Base-by-base conservation (phyloP, 805 yeast species). In the Nakazawaea populi region DNA sequence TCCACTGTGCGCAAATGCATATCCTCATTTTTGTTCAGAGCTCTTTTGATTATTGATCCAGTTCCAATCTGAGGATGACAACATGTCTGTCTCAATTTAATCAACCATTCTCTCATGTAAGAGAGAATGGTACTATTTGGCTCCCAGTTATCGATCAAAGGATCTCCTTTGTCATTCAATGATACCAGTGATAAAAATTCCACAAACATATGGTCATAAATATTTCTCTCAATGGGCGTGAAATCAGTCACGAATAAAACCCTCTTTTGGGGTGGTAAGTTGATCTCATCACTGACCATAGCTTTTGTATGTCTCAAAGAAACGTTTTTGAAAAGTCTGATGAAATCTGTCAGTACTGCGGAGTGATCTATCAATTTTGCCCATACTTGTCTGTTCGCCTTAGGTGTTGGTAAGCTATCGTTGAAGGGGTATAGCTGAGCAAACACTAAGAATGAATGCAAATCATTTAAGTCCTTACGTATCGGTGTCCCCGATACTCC, bases 401-500 rank as follows among this genome's bases (percentile, higher is more conserved):
- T 50, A 1, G 46, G 44, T 11, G 47, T 45, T 1, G 62, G 47
- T 32, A 59, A 55, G 29, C 39, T 37, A 14, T 71, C 70, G 48
- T 71, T 71, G 56, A 89, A 87, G 0, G 98, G 99, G 37, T 72
- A 69, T 12, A 81, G 63, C 55, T 83, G 73, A 53, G 90, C 64
- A 59, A 89, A 92, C 11, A 80, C 75, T 35, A 91, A 62, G 5
- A 89, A 73, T 0, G 96, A 85, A 42, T 77, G 80, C 45, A 91
- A 71, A 64, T 92, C 97, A 34, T 73, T 64, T 41, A 87, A 66
- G 39, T 80, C 75, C 54, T 77, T 78, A 56, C 83, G 82, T 12
- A 90, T 85, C 0, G 97, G 96, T 0, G 99, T 94, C 6, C 99
- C 99, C 1, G 96, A 88, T 0, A 91, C 97, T 12, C 96, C 97